Conservation (phyloP, 2,329 filamentous ascomycete species). For the Ophiostoma angusticollis region DNA sequence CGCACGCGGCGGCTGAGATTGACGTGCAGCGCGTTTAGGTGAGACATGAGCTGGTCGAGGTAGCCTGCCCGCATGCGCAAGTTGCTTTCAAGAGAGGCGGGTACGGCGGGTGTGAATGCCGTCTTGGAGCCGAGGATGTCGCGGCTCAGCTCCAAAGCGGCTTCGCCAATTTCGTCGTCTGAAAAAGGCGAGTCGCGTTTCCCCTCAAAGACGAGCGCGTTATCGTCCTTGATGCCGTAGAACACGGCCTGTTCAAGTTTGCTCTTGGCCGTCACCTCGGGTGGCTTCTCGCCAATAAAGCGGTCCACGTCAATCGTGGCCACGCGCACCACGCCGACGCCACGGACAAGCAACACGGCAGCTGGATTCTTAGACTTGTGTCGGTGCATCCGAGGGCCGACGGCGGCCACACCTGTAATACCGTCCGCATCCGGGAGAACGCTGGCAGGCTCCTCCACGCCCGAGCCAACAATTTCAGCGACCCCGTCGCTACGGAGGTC, state of each 20-base stretch:
- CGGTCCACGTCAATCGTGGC: conserved; percentile 45
- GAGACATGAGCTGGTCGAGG: conserved; percentile 59
- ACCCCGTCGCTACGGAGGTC: conserved; percentile 58
- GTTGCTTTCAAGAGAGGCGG: conserved; percentile 70
- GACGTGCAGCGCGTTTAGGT: conserved; percentile 54
- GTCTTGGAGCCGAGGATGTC: conserved; percentile 72
- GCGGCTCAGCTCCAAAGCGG: conserved; percentile 64
- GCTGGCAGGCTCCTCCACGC: conserved; percentile 45
- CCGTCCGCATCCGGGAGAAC: conserved; percentile 20
- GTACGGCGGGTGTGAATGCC: conserved; percentile 57
- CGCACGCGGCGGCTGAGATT: conserved; percentile 53
- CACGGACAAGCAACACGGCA: conserved; percentile 48
- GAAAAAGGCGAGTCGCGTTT: conserved; percentile 54
- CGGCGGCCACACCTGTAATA: background rate
- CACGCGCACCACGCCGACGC: conserved; percentile 48
- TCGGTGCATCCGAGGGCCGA: conserved; percentile 30
- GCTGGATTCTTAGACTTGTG: conserved; percentile 49
- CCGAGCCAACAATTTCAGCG: conserved; percentile 51
- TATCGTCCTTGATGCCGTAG: conserved; percentile 69
- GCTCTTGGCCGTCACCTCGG: conserved; percentile 64
- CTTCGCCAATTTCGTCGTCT: conserved; percentile 56
- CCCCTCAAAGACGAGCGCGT: conserved; percentile 73
- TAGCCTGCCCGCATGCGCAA: conserved; percentile 60
- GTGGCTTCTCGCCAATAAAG: conserved; percentile 44
- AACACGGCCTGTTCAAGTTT: conserved; percentile 94